phyloP scores from a whole-genome alignment of 257 asterid species.

The Cordia subcordata region DNA sequence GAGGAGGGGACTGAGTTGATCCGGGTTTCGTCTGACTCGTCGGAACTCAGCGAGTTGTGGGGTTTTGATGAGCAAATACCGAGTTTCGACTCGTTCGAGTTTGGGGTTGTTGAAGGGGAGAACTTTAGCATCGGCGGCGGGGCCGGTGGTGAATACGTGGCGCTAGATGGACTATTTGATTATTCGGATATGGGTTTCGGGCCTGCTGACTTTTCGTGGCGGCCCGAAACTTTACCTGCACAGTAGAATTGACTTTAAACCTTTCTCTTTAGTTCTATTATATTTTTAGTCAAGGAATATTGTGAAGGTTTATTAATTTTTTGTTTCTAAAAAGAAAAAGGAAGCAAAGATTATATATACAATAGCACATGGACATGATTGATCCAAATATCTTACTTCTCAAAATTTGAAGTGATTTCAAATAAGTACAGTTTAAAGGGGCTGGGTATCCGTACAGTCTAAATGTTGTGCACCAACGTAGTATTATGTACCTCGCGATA shows the following conservation, averaged over 20 bases:
- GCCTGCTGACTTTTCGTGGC: slow-evolving; percentile 40
- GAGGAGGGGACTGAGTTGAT: slow-evolving; percentile 25
- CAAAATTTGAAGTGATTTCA: too few species aligned
- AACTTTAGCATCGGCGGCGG: slow-evolving; percentile 13
- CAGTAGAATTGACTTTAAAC: slow-evolving; percentile 30
- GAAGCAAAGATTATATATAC: not conserved
- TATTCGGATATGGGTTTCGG: slow-evolving; percentile 63
- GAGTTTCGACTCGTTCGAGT: slow-evolving; percentile 52
- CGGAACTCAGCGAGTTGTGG: slow-evolving; percentile 48
- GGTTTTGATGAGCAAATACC: slow-evolving; percentile 23
- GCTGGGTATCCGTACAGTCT: too few species aligned
- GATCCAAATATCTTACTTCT: too few species aligned
- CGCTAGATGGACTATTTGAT: slow-evolving; percentile 68
- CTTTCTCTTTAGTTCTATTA: not conserved
- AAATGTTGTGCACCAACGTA: too few species aligned
- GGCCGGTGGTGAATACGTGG: slow-evolving; percentile 45
- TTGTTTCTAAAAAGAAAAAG: not conserved
- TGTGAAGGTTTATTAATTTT: slow-evolving; percentile 1
- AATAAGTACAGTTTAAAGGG: too few species aligned
- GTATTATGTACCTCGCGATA: too few species aligned
- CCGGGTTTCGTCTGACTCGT: slow-evolving; percentile 38
- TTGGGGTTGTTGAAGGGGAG: slow-evolving; percentile 30
- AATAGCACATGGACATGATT: too few species aligned
- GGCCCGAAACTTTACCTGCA: slow-evolving; percentile 61
- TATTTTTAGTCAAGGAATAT: not conserved